Evolutionary conservation across 2,329 filamentous ascomycete species (phyloP), one percentile per base, ranked within the genome.

Genomic region (Epichloe glyceriae): DNA sequence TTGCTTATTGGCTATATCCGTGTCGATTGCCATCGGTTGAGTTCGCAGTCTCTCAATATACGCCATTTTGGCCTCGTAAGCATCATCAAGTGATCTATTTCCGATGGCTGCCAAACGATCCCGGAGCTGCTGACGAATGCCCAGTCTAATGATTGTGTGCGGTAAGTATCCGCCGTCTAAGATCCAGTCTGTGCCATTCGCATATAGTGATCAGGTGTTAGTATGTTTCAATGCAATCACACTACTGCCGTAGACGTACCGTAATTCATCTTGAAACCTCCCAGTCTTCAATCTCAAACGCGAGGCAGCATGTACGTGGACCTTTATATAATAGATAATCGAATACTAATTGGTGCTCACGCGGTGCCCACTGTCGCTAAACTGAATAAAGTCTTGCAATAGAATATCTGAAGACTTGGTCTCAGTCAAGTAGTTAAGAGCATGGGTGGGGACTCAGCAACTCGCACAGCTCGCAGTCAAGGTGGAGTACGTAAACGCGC

Each of bases 11-110:
- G 83, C 82, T 2, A 73, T 68, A 3, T 71, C 73, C 1, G 82
- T 85, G 62, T 83, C 79, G 57, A 86, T 75, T n/a, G 83, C 83
- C 55, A 86, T 85, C 11, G 82, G 81, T 37, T 75, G 70, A 15
- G 67, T 70, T 19, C 79, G 73, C n/a, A 85, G 70, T 3, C 72
- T 64, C 48, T 77, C 69, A 11, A 86, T 72, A 61, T 82, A 86
- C 22, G 67, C 67, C 75, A 84, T 82, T 63, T 86, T 86, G 52
- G 72, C 72, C 52, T 73, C 71, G 53, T 77, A 77, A 15, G 71
- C 73, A 26, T 73, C 70, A 50, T 70, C 67, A 3, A 82, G 70
- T 15, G 76, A 76, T 2, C 73, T 73, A 10, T 70, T 70, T 26
- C 70, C 65, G 56, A 86, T 82, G 39, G 70, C 70, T 38, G 67